These are phyloP conservation scores for Neonectria coccinea DNA, from an alignment of 2,329 filamentous ascomycete genomes.

Conservation along the genomic window DNA sequence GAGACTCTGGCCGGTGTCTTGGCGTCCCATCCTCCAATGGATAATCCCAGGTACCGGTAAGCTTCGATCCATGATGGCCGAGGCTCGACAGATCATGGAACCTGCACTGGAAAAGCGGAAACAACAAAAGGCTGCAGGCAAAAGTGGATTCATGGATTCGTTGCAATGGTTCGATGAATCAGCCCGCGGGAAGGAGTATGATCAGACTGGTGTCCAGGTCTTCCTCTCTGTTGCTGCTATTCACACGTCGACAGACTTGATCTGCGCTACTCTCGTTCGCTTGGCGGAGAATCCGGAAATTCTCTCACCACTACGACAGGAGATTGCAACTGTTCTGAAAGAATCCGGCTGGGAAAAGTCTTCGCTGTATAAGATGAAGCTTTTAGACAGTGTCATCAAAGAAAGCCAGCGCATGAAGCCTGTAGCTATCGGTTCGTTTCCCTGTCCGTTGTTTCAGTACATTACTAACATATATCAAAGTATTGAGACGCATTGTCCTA, in stretches of 20 bases:
- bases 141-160: neutral
- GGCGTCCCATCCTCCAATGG: slow-evolving; percentile 12
- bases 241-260: slow-evolving; percentile 5
- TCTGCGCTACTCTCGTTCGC: slow-evolving; percentile 9
- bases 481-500: slow-evolving; percentile 9
- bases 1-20: neutral
- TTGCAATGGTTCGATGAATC: slow-evolving; percentile 17
- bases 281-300: slow-evolving; percentile 6
- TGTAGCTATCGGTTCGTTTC: slow-evolving; percentile 5
- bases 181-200: neutral
- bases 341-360: slow-evolving; percentile 13
- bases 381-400: slow-evolving; percentile 13
- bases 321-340: neutral
- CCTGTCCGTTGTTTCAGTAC: too few relatives aligned
- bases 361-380: slow-evolving; percentile 8
- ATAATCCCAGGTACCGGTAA: slow-evolving; percentile 2
- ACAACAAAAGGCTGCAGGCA: neutral
- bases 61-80: neutral
- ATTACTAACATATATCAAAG: slow-evolving; percentile 1
- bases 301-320: slow-evolving; percentile 5
- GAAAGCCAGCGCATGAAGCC: slow-evolving; percentile 19
- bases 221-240: slow-evolving; percentile 13
- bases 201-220: slow-evolving; percentile 5
- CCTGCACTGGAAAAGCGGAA: neutral
- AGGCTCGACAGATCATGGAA: slow-evolving; percentile 1